Evolutionary conservation across 768 basidiomycete genomes (phyloP), one percentile per base, ranked within the genome.

Genomic region (Kwoniella mangroviensis): DNA sequence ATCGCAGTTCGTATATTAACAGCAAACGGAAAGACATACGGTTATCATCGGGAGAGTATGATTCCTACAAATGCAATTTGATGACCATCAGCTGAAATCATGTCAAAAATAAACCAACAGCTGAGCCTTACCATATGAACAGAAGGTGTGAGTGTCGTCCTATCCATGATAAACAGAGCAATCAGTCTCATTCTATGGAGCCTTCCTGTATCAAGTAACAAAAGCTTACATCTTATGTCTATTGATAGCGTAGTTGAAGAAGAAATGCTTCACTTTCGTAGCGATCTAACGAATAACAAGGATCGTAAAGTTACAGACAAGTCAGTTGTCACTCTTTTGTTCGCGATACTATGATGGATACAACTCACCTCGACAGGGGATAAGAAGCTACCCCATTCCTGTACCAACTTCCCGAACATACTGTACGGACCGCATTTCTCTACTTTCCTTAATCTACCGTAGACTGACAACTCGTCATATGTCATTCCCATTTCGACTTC

Each of bases 401-500:
- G 91, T 1, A 94, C 86, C 52, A 99, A 86, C 84, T 98, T 98
- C 42, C 93, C 95, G 81, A 96, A 99, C 86, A 91, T 98, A 86
- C 92, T 92, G 84, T 95, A 98, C 2, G 97, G 96, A 2, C 97
- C 97, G 81, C 93, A 94, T 85, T 98, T 98, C 77, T 97, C 94
- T 51, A 96, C 88, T 84, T 99, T 98, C 63, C 97, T 89, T 26
- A 99, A 86, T 34, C 95, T 87, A 26, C 96, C 97, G 75, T 94
- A 96, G 21, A 93, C 88, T 12, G 93, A 95, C 21, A 99, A 86
- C 75, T 98, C 97, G 75, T 98, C 92, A 79, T 98, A 98, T 0
- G 96, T 97, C 97, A 98, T 98, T 10, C 96, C 96, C 96, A 98
- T 98, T 78, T 98, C 96, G 66, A 91, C 94, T 87, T 99, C 97